Percentiles rank a stretch among this genome's conserved stretches.
Conservation (phyloP, 202 grass and related monocot genomes). For the Zoysia matrella region DNA sequence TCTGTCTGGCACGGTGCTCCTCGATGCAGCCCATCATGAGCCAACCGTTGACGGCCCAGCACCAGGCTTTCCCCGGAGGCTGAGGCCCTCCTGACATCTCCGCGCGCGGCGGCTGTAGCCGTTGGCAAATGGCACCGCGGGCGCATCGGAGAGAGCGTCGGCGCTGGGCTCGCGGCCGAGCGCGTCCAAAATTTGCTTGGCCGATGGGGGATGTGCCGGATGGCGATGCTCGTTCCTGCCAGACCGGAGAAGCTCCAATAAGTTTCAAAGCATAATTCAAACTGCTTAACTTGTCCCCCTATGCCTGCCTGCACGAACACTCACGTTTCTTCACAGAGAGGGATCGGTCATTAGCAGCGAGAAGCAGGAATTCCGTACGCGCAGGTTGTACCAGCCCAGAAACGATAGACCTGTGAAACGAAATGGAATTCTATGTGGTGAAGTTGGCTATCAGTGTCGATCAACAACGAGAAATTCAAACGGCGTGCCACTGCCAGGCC, state of each 20-base stretch:
- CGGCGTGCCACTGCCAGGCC: background rate
- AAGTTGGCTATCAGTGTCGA: background rate
- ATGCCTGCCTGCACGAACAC: background rate
- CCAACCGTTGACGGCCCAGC: background rate
- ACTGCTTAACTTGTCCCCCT: background rate
- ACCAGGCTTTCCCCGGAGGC: background rate
- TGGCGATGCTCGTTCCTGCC: background rate
- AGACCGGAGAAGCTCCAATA: conserved; percentile 6
- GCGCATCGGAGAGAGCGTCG: background rate
- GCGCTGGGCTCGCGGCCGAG: background rate
- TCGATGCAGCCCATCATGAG: background rate
- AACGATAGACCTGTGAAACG: background rate
- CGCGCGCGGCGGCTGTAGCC: background rate
- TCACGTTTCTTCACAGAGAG: background rate
- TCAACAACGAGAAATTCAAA: background rate
- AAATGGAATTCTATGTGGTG: background rate
- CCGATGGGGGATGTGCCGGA: background rate
- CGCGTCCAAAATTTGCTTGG: background rate
- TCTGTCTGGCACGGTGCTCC: background rate
- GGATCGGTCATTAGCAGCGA: background rate
- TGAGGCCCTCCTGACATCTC: too few relatives aligned
- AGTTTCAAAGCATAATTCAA: background rate
- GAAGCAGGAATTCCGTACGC: conserved; percentile 58
- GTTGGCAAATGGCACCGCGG: background rate
- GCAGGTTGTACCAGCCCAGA: conserved; percentile 22